Base-by-base conservation (phyloP, 2,329 filamentous ascomycete genomes). In the Gaeumannomyces tritici region DNA sequence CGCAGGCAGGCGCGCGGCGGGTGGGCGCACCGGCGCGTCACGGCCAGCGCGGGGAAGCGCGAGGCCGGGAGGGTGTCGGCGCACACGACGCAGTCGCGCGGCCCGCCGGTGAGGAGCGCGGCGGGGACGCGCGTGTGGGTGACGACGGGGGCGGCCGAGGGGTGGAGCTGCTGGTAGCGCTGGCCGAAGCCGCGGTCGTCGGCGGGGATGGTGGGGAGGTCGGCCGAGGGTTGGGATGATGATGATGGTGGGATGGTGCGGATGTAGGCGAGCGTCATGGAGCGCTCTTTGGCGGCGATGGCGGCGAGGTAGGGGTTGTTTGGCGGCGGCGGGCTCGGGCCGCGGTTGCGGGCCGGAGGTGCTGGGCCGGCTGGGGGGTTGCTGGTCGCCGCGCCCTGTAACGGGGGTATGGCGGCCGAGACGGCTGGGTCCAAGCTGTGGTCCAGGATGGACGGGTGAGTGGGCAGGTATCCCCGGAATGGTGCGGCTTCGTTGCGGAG, bases 21-120 rank as follows among this genome's bases (percentile, higher is more conserved):
- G 60, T 77, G 75, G 2, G 58, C 66, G 65, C 75, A 77, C 21
- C 66, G 63, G 18, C 69, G 64, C 1, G 75, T 75, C 27, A 75
- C 63, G 21, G 72, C 68, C 11, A 70, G 68, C 11, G 67, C 62
- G 8, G 75, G 75, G 57, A 77, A 77, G 0, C 65, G 63, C 13
- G 64, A 61, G 2, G 64, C 61, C 1, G 65, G 63, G 59, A 75
- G 76, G 6, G 62, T 69, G 4, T 75, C 71, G 6, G 69, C 67
- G 64, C 75, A 77, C n/a, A 76, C 69, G n/a, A 69, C 60, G 63
- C 75, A 77, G 18, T 75, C 73, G 29, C 69, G 61, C 2, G 70
- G n/a, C n/a, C n/a, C 66, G 4, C 68, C 67, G 24, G 63, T 64
- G 7, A 67, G 61, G 27, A 67, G 60, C 3, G 65, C 68, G 7